Base-by-base conservation (phyloP, 345 rosid species). In the Raphanus raphanistrum region DNA sequence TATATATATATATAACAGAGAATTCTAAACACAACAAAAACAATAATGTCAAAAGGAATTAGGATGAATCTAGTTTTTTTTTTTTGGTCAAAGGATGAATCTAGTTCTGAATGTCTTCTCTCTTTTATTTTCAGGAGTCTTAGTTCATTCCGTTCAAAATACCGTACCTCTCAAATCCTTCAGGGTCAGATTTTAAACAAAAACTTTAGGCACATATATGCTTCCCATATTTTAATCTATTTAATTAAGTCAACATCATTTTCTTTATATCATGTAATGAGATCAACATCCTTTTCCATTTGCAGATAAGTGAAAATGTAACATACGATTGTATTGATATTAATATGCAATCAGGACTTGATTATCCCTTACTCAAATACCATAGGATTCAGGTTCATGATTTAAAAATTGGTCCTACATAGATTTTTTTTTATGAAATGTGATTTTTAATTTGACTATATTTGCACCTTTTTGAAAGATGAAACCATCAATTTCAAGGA, bases 311-410 rank as follows among this genome's bases (percentile, higher is more conserved):
- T 76, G 74, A 48, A 68, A 76, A 76, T 60, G 63, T 15, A 25
- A 61, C 41, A 33, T 69, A 76, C 2, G 80, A 76, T 17, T 76
- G 74, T 36, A 50, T 76, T 5, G 63, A 69, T 29, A 69, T 75
- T 17, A 15, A 75, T 52, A 61, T 48, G 63, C 80, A 76, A 76
- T 36, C 74, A 43, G 61, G 68, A 45, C 74, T 76, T 68, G 36
- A 43, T 59, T 74, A 76, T 28, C 74, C 74, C 1, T 45, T 32
- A 4, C 72, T 75, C 58, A 75, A 38, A 66, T 57, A 17, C 27
- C 72, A 75, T 38, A 57, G 0, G 27, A 58, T 75, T 8, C 58
- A 74, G 77, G 70, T 73, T 12, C 45, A 29, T 61, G 31, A 2
- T 61, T 16, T 43, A 0, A 28, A 72, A 43, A 16, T 28, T 29